Evolutionary conservation across 106 monocot species (phyloP), one percentile per base, ranked within the genome.

Genomic region (Alisma plantagoaquatica): DNA sequence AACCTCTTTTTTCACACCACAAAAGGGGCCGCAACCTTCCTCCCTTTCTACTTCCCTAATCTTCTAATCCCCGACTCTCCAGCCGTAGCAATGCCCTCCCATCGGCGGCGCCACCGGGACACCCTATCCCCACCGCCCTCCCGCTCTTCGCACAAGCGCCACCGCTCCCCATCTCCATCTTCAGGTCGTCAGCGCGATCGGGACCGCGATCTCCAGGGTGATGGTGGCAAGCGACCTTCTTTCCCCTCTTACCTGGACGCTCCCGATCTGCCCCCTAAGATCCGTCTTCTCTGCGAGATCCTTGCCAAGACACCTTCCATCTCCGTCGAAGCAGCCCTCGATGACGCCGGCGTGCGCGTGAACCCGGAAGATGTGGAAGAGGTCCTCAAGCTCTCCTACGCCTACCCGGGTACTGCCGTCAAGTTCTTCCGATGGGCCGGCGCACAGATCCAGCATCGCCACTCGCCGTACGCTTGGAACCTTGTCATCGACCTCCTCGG

Each of bases 401-500:
- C 91, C 32, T 54, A 60, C 27, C 80, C 90, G 10, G 62, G 23
- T 29, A 10, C 74, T n/a, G 71, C 84, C 45, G 32, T 77, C 65
- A 57, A 56, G 55, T 80, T 84, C 75, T 84, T 84, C 64, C 76
- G 67, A 28, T 80, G 83, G 76, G 51, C 76, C 11, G 71, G 74
- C 41, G 19, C 25, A 43, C 55, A 56, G 26, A 32, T 65, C 57
- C 42, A 44, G 27, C 43, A 59, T 48, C 46, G 16, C 18, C 89
- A 68, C 60, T 75, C 80, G 38, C 77, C 84, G 26, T 91, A 91
- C 75, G 59, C 84, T 19, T 84, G 80, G 80, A 91, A 91, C 72
- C 84, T 91, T 31, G 25, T 81, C 45, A 77, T 84, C n/a, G 91
- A 91, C 70, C 70, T 91, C 63, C 91, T 91, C 43, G 92, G 92